phyloP scores from a whole-genome alignment of 1,284 basidiomycete species.

The Takashimella koratensis region DNA sequence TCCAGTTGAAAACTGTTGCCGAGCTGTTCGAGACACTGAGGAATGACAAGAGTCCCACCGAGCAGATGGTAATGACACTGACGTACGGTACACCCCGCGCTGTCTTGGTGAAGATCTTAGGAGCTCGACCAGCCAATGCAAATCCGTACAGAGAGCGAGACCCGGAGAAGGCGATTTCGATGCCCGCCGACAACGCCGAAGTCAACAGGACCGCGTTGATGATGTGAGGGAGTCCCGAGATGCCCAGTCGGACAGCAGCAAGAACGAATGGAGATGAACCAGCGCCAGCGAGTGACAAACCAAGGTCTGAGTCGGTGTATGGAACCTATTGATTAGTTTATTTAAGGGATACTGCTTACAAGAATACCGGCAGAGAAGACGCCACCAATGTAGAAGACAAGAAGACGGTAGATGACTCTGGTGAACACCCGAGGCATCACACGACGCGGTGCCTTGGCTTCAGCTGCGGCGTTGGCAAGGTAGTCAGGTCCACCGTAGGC shows the following conservation, averaged over 20 bases:
- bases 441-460: conserved; percentile 57
- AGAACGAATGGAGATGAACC: conserved; percentile 73
- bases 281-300: conserved; percentile 57
- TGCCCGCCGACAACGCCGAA: conserved; percentile 81
- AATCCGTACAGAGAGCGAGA: conserved; percentile 79
- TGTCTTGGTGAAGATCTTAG: conserved; percentile 60
- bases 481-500: too few species aligned
- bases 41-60: conserved; percentile 49
- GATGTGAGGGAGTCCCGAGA: conserved; percentile 62
- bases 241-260: conserved; percentile 59
- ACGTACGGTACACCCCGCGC: conserved; percentile 68
- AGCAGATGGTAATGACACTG: conserved; percentile 61
- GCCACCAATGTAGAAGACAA: conserved; percentile 60
- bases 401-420: conserved; percentile 67
- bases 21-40: not conserved
- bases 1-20: not conserved
- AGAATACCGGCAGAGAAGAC: conserved; percentile 63
- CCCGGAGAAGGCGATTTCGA: conserved; percentile 74
- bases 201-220: conserved; percentile 67
- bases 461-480: conserved; percentile 35
- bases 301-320: conserved; percentile 56
- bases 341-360: too few species aligned
- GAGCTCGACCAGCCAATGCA: conserved; percentile 70
- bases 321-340: too few species aligned
- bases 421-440: conserved; percentile 69